Conservation (phyloP, 305 asterid species). For the Nicotiana rustica region DNA sequence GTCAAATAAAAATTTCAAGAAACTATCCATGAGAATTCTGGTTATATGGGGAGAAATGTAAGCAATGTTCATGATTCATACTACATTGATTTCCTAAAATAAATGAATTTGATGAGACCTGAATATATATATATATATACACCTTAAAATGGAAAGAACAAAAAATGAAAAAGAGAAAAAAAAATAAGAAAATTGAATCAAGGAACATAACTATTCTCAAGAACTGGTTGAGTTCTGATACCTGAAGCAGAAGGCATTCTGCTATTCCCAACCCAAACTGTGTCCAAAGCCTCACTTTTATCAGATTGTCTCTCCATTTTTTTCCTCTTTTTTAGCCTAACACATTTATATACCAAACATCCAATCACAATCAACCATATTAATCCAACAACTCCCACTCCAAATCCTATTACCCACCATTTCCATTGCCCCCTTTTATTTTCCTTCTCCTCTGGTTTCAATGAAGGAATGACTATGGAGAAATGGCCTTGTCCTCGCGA, state of each 20-base stretch:
- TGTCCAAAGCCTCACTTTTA: constrained; percentile 61
- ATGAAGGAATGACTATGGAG: constrained; percentile 60
- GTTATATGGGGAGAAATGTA: neutral
- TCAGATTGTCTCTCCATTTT: constrained; percentile 71
- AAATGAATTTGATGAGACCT: neutral
- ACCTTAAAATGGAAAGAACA: constrained; percentile 14
- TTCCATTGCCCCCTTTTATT: constrained; percentile 37
- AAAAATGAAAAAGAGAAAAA: neutral
- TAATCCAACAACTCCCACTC: constrained; percentile 55
- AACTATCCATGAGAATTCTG: neutral
- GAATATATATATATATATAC: constrained; percentile 20
- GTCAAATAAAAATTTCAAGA: neutral
- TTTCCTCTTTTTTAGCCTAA: constrained; percentile 44
- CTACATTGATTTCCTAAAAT: constrained; percentile 18
- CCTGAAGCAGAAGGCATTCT: constrained; percentile 84
- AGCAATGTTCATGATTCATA: neutral
- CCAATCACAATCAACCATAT: constrained; percentile 44
- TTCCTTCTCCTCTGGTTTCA: constrained; percentile 11
- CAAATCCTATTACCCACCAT: constrained; percentile 73
- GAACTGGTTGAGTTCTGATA: constrained; percentile 78
- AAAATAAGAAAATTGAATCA: constrained; percentile 33
- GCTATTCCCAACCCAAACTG: constrained; percentile 74
- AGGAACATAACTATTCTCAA: constrained; percentile 70
- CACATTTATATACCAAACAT: constrained; percentile 40
- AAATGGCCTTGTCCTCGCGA: constrained; percentile 66